phyloP scores from a whole-genome alignment of 1,139 yeast species.

The Geotrichum histeridarum region DNA sequence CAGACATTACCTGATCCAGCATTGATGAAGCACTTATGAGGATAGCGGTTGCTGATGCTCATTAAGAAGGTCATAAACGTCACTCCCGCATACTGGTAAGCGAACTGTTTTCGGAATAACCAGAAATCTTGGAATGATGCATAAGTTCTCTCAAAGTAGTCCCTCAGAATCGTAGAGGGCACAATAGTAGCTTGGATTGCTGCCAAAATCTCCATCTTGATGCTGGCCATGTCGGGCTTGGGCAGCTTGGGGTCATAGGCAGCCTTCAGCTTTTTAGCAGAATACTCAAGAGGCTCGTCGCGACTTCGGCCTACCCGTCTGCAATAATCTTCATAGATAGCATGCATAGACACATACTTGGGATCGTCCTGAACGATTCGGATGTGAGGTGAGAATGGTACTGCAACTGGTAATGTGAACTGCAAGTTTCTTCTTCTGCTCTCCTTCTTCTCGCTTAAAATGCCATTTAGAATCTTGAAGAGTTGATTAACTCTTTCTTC shows the following conservation, averaged over 20 bases:
- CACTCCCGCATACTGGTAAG: conserved; percentile 94
- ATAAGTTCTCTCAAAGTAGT: conserved; percentile 59
- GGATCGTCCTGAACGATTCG: conserved; percentile 84
- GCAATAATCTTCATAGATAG: conserved; percentile 85
- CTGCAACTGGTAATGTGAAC: conserved; percentile 85
- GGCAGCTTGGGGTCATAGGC: conserved; percentile 91
- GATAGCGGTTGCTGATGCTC: conserved; percentile 90
- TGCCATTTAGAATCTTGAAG: conserved; percentile 80
- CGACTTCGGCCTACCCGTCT: conserved; percentile 65
- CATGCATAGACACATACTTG: conserved; percentile 73
- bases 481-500: conserved; percentile 92
- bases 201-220: conserved; percentile 82
- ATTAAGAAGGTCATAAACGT: conserved; percentile 90
- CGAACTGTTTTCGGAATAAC: conserved; percentile 92
- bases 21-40: conserved; percentile 85
- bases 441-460: conserved; percentile 75
- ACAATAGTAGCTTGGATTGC: conserved; percentile 84
- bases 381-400: conserved; percentile 92
- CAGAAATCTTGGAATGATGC: conserved; percentile 89
- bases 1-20: conserved; percentile 81
- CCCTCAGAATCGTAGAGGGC: conserved; percentile 78
- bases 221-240: conserved; percentile 83
- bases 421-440: conserved; percentile 79
- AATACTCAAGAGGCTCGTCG: conserved; percentile 85
- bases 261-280: conserved; percentile 80